Evolutionary conservation across 371 early-diverging fungal genomes (phyloP), one percentile per base, ranked within the genome.

Genomic region (Rhizopus stolonifer): DNA sequence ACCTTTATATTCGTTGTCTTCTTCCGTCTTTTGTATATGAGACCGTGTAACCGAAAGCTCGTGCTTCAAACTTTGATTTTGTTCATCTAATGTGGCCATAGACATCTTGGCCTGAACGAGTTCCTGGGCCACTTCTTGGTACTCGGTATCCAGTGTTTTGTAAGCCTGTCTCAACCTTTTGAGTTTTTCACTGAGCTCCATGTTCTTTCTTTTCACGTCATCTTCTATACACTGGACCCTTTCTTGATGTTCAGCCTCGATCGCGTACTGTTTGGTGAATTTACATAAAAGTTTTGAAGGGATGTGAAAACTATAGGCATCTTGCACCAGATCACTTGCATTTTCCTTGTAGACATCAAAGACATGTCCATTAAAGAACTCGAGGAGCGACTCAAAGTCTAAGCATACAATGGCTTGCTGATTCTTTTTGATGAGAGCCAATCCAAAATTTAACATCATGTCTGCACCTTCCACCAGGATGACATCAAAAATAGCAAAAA

Each of bases 401-500:
- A 92, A 68, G 6, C 73, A 69, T 29, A 95, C 69, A 24, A 98
- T 76, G 1, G 67, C 67, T 15, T 83, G 82, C 48, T 86, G 83
- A 65, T 93, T 91, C 8, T 82, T 77, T 61, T 87, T 80, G 55
- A 98, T 69, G 25, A 96, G 74, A 0, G 96, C 94, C 10, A 95
- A 69, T 0, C 93, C 86, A 49, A 96, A 87, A 4, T 87, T 82
- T 52, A 95, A 72, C 33, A 95, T 74, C 9, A 84, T 72, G 23
- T 91, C 88, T 15, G 86, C 58, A 2, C 98, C 98, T 65, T 96
- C 95, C 4, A 88, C 88, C 54, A 98, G 83, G 24, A 98, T 72
- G 8, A 95, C 74, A 71, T 98, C 98, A 55, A 90, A 85, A 24
- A 98, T 85, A 0, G 95, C 83, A 63, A 86, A 85, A 1, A 93